Base-by-base conservation (phyloP, 2,329 filamentous ascomycete species). In the Penicillium decumbens region DNA sequence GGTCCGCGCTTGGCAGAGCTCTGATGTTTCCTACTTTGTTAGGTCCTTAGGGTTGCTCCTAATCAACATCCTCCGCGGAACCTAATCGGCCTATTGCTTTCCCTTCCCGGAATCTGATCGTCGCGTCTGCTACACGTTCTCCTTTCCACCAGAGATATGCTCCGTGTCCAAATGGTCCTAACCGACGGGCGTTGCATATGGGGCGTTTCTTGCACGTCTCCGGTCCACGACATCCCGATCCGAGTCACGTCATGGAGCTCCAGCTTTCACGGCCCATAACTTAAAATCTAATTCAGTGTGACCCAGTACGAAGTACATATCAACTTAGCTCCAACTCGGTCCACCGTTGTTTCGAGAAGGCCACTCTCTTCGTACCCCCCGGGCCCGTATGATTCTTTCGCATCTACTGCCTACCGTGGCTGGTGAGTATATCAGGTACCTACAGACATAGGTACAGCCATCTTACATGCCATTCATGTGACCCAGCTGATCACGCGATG, bases 171-270 rank as follows among this genome's bases (percentile, higher is more conserved):
- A 40, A 27, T 10, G 37, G 13, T n/a, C 23, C 38, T 9, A 24
- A 3, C 23, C 18, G 10, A 37, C 33, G 9, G 18, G 10, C 15
- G 18, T 37, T 9, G n/a, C 32, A 33, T 5, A 15, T 8, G 20
- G 2, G 9, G 18, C 35, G 13, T n/a, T 15, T 6, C 15, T 13
- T 25, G 30, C 38, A 51, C 23, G 37, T 37, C n/a, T 49, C 32
- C 12, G 15, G 24, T 43, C 40, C 25, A 40, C 62, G 62, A 61
- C 58, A 66, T 65, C 55, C 41, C 55, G 58, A 61, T 63, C 59
- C 55, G 62, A 63, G 67, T 68, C 63, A 61, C 65, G 59, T 62
- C 65, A 68, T 67, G 51, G 52, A 61, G 62, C 63, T 64, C 20
- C 20, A 23, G 20, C 20, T 59, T 57, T 40, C 23, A 20, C 15